Evolutionary conservation across 805 yeast genomes (phyloP), one percentile per base, ranked within the genome.

Genomic region (Lipomyces sp.): DNA sequence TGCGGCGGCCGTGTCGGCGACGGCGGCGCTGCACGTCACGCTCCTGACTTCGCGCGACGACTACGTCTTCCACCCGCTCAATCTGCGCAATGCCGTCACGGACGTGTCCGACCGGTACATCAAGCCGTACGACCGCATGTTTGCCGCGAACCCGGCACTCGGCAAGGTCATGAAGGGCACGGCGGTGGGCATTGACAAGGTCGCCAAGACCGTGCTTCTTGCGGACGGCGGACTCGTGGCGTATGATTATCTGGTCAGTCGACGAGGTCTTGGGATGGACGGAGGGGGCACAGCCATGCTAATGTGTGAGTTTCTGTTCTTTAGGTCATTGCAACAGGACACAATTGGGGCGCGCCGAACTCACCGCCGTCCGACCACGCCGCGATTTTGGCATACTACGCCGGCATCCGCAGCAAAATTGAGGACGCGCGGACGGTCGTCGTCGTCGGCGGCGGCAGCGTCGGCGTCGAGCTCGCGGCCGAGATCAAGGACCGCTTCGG

Each of bases 361-460:
- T n/a, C 22, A 5, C 29, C 41, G 8, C 50, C 54, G 7, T 13
- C 40, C 8, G 18, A 22, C 24, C 43, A 37, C 35, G 31, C 24
- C 16, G 49, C 43, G 8, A 34, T 40, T 3, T 2, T 36, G 4
- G 26, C 18, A 2, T 45, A 46, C 34, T 46, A 33, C 31, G 45
- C 36, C 10, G 40, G 34, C 23, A 18, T 22, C n/a, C 51, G 52
- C 33, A 56, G 58, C 1, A 61, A 64, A n/a, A 68, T 78, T 39
- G 63, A 61, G 11, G 36, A 48, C 2, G 68, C 74, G n/a, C 61
- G 72, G 3, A 65, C 61, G 3, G 68, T 78, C 13, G 71, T 75
- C 5, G 65, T 73, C 13, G 71, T 76, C 46, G 82, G 82, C 5
- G 80, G 74, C 13, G 82, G 82, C 21, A 77, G 80, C 1, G 63